phyloP scores from a whole-genome alignment of 2,329 filamentous ascomycete species.

The Cytospora piceicola region DNA sequence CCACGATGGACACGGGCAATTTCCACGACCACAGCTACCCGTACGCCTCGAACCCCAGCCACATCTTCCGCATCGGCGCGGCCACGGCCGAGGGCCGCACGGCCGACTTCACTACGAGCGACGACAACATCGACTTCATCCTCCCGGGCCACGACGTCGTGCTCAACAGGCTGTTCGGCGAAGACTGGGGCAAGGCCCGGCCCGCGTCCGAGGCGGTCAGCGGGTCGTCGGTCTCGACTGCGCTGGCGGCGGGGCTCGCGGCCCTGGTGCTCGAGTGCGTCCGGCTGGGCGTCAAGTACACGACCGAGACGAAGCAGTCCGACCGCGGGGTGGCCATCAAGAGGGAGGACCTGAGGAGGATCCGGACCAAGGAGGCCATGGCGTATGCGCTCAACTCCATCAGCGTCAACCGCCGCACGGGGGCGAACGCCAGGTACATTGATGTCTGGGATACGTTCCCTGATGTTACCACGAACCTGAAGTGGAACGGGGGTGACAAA shows the following conservation, averaged over 20 bases:
- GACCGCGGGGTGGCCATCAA: too few relatives aligned
- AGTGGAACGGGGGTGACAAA: too few relatives aligned
- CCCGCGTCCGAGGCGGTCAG: too few relatives aligned
- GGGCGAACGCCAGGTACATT: too few relatives aligned
- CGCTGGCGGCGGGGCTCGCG: not conserved
- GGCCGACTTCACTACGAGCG: not conserved
- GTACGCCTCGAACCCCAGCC: not conserved
- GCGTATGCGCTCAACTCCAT: too few relatives aligned
- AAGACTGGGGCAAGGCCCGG: too few relatives aligned
- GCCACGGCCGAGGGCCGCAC: not conserved
- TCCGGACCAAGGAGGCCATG: too few relatives aligned
- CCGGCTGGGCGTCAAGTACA: not conserved
- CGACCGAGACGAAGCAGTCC: not conserved
- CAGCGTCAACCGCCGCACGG: too few relatives aligned
- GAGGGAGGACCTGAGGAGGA: too few relatives aligned
- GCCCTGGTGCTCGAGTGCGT: not conserved
- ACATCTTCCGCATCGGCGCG: not conserved
- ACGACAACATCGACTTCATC: not conserved
- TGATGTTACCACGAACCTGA: too few relatives aligned
- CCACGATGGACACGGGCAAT: not conserved
- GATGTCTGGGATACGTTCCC: too few relatives aligned
- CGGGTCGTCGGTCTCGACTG: not conserved
- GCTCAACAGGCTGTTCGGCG: not conserved
- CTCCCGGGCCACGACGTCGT: not conserved
- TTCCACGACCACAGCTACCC: not conserved